Evolutionary conservation across 2,329 filamentous ascomycete genomes (phyloP).

Genomic region (Malbranchea zuffiana): DNA sequence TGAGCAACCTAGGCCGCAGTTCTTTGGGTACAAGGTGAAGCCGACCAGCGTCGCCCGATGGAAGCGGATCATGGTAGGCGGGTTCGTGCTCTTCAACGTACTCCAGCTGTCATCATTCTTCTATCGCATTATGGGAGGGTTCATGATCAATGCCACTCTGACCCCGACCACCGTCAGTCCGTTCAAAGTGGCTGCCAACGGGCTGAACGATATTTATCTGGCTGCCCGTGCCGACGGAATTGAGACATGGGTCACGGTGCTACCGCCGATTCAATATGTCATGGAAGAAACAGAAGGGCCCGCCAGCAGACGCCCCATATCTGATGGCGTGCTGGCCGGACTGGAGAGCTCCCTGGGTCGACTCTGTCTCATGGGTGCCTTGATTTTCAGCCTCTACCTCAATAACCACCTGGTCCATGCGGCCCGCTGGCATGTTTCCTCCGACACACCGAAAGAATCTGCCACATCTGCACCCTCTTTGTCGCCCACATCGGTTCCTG

Average conservation of each 20-base stretch:
- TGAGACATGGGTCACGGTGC: conserved; percentile 68
- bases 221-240: conserved; percentile 55
- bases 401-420: conserved; percentile 98
- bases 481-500: conserved; percentile 25
- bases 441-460: conserved; percentile 62
- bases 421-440: conserved; percentile 91
- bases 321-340: conserved; percentile 83
- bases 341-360: conserved; percentile 90
- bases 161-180: conserved; percentile 75
- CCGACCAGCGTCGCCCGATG: conserved; percentile 90
- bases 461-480: conserved; percentile 20
- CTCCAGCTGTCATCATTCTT: conserved; percentile 83
- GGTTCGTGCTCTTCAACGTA: conserved; percentile 82
- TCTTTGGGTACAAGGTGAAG: conserved; percentile 79
- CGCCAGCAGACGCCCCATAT: conserved; percentile 70
- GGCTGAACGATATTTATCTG: conserved; percentile 69
- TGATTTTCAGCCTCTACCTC: conserved; percentile 81
- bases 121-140: conserved; percentile 56
- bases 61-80: conserved; percentile 92
- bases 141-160: conserved; percentile 36
- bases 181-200: conserved; percentile 90
- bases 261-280: conserved; percentile 94
- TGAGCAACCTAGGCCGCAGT: conserved; percentile 69
- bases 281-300: conserved; percentile 54
- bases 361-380: conserved; percentile 90